Conservation (phyloP, 495 filamentous ascomycete species). For the Chaetomium fimeti region DNA sequence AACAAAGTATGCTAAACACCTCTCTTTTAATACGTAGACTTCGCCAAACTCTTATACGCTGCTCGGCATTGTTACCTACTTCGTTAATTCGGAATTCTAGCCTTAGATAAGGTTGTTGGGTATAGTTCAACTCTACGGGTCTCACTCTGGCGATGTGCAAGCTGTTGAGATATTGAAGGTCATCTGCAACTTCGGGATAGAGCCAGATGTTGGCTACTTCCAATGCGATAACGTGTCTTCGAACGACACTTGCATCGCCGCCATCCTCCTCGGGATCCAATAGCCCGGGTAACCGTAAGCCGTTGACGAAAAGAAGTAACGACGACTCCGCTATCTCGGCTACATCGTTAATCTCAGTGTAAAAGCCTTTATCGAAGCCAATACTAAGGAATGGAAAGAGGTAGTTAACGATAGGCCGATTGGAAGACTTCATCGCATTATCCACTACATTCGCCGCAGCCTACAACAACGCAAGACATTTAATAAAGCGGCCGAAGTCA, state of each 20-base stretch:
- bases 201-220: background rate
- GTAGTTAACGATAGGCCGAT: background rate
- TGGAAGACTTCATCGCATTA: background rate
- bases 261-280: background rate
- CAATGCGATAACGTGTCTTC: background rate
- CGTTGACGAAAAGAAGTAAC: background rate
- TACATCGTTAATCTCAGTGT: background rate
- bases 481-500: background rate
- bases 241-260: background rate
- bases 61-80: background rate
- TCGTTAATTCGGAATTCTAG: background rate
- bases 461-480: background rate
- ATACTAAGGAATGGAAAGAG: background rate
- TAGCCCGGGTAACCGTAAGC: background rate
- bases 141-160: background rate
- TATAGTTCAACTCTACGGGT: background rate
- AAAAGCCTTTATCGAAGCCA: background rate
- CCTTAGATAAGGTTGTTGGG: background rate
- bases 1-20: background rate
- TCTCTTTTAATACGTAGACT: constrained; percentile 6
- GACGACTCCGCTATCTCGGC: background rate
- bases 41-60: background rate
- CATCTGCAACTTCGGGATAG: background rate
- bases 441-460: constrained; percentile 5
- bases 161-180: background rate